Evolutionary conservation across 192 early-diverging fungal species (phyloP), one percentile per base, ranked within the genome.

Genomic region (Glomus cerebriforme): DNA sequence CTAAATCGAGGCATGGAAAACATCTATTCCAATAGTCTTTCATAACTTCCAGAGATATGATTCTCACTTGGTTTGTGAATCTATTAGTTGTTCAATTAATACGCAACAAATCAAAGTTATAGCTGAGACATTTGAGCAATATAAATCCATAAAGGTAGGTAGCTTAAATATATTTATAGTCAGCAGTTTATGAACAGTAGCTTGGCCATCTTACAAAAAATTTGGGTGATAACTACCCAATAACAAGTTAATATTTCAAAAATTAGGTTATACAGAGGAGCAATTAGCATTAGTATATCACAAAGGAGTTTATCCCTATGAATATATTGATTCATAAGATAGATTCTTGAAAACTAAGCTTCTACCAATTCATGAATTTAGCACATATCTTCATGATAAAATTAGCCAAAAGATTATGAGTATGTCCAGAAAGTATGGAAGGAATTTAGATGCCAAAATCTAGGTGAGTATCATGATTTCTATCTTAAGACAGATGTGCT

Each of bases 1-100:
- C 10, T 15, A 59, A 15, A 73, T 73, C 22, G 47, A 22, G 8
- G 3, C 43, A 73, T 73, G 29, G 49, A 73, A 73, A 58, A 47
- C 49, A 29, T 45, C 43, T 9, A 73, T 73, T 13, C 24, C 45
- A 73, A 15, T 73, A 26, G 71, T 73, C 1, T 73, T 73, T 58
- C 49, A 73, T 73, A 73, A 73, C 29, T 73, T 73, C 34, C 0
- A 22, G 7, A 22, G 49, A 2, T 73, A 73, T 58, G 43, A 73
- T 27, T 73, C 71, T 69, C 34, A 69, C 26, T 69, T 69, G 10
- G 24, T 63, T 2, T 73, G 71, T 54, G 71, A 73, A 54, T 59
- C 71, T 29, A 45, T 73, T 58, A 45, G 71, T 0, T 2, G 27
- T 0, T 73, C 47, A 27, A 45, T 58, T 73, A 73, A 73, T 59